A percentile compares a stretch with the other conserved stretches of the same genome.
These are phyloP conservation scores for Pleomassaria siparia DNA, from an alignment of 2,329 filamentous ascomycete genomes.

Conservation along the genomic window DNA sequence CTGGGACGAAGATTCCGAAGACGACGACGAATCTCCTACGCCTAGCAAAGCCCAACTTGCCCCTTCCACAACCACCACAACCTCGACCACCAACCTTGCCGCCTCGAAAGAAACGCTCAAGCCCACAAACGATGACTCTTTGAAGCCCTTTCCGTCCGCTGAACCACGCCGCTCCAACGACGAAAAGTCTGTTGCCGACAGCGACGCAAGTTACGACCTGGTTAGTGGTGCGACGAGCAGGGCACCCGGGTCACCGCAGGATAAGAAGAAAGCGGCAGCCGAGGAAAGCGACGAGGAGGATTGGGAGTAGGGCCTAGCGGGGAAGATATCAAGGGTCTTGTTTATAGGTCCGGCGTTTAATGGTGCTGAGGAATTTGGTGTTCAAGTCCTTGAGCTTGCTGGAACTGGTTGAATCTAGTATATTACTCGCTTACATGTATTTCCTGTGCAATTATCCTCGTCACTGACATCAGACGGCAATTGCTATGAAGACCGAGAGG, in stretches of 20 bases:
- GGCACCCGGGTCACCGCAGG: slow-evolving; percentile 67
- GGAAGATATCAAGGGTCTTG: not conserved
- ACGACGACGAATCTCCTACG: slow-evolving; percentile 4
- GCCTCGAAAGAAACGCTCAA: slow-evolving; percentile 45
- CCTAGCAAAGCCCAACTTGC: not conserved
- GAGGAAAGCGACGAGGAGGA: slow-evolving; percentile 72
- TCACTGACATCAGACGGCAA: no score
- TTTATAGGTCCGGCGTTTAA: not conserved
- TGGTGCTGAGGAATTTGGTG: not conserved
- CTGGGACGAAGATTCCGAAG: slow-evolving; percentile 70
- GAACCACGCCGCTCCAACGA: slow-evolving; percentile 67
- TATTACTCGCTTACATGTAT: not conserved
- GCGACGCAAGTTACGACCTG: slow-evolving; percentile 94
- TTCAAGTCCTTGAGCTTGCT: not conserved
- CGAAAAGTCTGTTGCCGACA: slow-evolving; percentile 80
- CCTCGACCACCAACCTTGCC: slow-evolving; percentile 32
- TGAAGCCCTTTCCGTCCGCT: slow-evolving; percentile 55
- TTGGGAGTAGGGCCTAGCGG: slow-evolving; percentile 61
- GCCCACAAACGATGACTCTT: slow-evolving; percentile 25
- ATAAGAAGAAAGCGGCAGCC: slow-evolving; percentile 49
- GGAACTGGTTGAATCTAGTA: not conserved
- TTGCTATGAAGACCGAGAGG: no score
- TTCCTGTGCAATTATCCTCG: no score
- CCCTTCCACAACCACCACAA: no score
- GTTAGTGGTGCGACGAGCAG: slow-evolving; percentile 76